Percentiles rank a stretch among this genome's conserved stretches.
Evolutionary conservation across 2,329 filamentous ascomycete genomes (phyloP).

Genomic region (Mollisia scopiformis): DNA sequence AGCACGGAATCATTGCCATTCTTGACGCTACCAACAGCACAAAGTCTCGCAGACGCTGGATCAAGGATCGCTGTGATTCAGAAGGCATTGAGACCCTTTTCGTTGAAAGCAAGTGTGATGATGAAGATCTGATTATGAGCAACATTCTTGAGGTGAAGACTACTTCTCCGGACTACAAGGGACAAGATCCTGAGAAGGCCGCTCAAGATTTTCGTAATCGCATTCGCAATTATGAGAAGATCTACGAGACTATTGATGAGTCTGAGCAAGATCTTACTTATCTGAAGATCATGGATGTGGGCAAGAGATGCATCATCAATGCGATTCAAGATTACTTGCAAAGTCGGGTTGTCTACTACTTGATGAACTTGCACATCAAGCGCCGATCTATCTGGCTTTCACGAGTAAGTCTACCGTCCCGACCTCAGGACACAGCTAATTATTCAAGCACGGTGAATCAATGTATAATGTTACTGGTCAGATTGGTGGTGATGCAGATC

Average conservation of each 20-base stretch:
- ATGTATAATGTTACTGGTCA: slow-evolving; percentile 87
- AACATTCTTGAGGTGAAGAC: slow-evolving; percentile 98
- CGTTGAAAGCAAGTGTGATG: slow-evolving; percentile 95
- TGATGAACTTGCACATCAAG: slow-evolving; percentile 98
- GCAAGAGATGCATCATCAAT: slow-evolving; percentile 97
- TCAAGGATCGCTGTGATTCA: slow-evolving; percentile 74
- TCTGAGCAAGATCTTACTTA: slow-evolving; percentile 90
- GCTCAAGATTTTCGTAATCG: slow-evolving; percentile 91
- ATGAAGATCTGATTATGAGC: slow-evolving; percentile 95
- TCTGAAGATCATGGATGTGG: slow-evolving; percentile 96
- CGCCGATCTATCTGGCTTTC: slow-evolving; percentile 97
- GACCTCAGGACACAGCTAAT: slow-evolving; percentile 20
- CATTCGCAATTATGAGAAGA: slow-evolving; percentile 96
- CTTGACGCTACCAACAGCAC: slow-evolving; percentile 97
- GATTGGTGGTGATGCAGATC: slow-evolving; percentile 88
- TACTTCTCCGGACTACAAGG: slow-evolving; percentile 90
- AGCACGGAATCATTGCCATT: slow-evolving; percentile 81
- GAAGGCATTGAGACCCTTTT: slow-evolving; percentile 89
- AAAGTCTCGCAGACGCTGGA: slow-evolving; percentile 87
- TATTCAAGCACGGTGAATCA: slow-evolving; percentile 83
- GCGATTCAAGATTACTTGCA: slow-evolving; percentile 96
- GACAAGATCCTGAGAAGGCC: slow-evolving; percentile 90
- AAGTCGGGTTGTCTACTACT: slow-evolving; percentile 94
- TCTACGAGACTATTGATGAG: slow-evolving; percentile 91
- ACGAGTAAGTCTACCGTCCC: slow-evolving; percentile 59